Evolutionary conservation across 2,329 filamentous ascomycete genomes (phyloP).

Genomic region (Aspergillus transmontanensis): DNA sequence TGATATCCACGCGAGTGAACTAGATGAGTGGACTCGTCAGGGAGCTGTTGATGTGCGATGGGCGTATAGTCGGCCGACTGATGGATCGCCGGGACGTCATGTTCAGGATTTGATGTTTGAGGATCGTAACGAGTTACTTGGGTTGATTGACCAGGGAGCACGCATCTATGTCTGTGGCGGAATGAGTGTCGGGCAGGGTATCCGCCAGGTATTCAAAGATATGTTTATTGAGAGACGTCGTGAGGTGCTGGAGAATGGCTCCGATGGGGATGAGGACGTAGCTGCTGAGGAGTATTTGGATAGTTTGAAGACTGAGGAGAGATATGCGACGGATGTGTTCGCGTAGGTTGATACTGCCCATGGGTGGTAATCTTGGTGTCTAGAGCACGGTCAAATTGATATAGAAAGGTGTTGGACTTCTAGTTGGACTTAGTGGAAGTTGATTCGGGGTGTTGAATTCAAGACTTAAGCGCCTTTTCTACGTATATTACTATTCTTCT

Average conservation of each 20-base stretch:
- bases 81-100: constrained; percentile 53
- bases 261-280: constrained; percentile 26
- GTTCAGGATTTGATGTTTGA: constrained; percentile 56
- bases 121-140: constrained; percentile 49
- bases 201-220: constrained; percentile 45
- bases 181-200: constrained; percentile 51
- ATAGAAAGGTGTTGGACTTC: not conserved
- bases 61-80: constrained; percentile 59
- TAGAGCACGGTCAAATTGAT: not conserved
- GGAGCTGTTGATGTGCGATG: constrained; percentile 65
- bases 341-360: constrained; percentile 17
- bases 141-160: constrained; percentile 53
- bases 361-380: not conserved
- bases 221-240: constrained; percentile 36
- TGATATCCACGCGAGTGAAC: constrained; percentile 38
- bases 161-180: constrained; percentile 69
- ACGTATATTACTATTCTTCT: too few relatives aligned
- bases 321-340: constrained; percentile 65
- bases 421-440: too few relatives aligned
- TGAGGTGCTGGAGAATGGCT: constrained; percentile 34
- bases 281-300: constrained; percentile 35
- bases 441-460: too few relatives aligned
- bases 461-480: too few relatives aligned
- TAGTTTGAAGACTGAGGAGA: constrained; percentile 47
- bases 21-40: constrained; percentile 58